Conservation (phyloP, 345 rosid genomes). For the Pelargonium nanum region DNA sequence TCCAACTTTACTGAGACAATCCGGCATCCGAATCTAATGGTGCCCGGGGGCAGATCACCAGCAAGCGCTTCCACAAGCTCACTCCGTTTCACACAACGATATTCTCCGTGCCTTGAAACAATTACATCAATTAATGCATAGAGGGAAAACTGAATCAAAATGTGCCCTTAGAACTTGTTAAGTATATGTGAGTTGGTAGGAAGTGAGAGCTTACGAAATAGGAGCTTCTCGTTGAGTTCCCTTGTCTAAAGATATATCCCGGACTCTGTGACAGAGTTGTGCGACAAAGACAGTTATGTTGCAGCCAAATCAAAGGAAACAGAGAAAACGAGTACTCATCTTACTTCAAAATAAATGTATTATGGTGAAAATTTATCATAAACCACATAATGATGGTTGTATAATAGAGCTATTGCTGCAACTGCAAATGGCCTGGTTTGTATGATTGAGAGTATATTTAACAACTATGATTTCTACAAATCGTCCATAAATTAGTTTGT, state of each 20-base stretch:
- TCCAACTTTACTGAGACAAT: constrained; percentile 23
- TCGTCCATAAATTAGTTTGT: too few species aligned
- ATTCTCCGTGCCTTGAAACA: constrained; percentile 7
- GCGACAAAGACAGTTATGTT: too few species aligned
- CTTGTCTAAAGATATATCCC: constrained; percentile 3
- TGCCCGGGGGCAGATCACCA: constrained; percentile 2
- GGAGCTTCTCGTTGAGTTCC: constrained; percentile 7
- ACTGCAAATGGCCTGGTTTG: too few species aligned
- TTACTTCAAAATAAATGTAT: too few species aligned
- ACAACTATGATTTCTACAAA: too few species aligned
- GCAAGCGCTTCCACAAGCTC: constrained; percentile 10
- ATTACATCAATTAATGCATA: neutral
- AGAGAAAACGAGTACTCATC: neutral
- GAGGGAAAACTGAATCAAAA: too few species aligned
- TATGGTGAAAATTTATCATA: too few species aligned
- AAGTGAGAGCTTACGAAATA: constrained; percentile 5
- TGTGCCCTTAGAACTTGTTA: neutral
- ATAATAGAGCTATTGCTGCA: too few species aligned
- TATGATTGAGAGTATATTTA: too few species aligned
- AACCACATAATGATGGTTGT: too few species aligned
- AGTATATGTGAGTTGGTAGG: too few species aligned
- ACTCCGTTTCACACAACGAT: constrained; percentile 1
- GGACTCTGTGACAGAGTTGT: neutral
- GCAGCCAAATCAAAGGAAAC: too few species aligned
- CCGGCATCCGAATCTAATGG: constrained; percentile 9